Conservation (phyloP, 768 basidiomycete species). For the Pholiota molesta region DNA sequence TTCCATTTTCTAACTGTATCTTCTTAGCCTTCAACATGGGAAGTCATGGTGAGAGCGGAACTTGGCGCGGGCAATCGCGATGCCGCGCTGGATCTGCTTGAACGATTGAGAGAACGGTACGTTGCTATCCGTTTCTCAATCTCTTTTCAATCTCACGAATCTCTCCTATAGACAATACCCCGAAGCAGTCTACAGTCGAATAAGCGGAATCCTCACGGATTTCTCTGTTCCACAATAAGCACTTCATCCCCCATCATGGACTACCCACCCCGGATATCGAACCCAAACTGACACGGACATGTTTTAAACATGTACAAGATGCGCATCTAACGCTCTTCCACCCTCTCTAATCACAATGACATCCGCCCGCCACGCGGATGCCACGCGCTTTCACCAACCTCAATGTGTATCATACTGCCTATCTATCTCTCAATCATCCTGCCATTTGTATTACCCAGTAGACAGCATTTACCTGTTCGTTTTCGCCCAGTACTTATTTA, state of each 20-base stretch:
- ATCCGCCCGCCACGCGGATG: neutral
- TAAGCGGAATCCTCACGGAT: conserved; percentile 59
- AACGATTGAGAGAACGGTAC: conserved; percentile 73
- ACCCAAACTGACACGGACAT: neutral
- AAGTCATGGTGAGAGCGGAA: conserved; percentile 94
- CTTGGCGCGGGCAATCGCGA: conserved; percentile 76
- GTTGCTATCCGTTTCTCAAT: conserved; percentile 22
- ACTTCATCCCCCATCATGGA: neutral
- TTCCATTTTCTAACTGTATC: conserved; percentile 3
- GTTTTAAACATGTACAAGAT: neutral
- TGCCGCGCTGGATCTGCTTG: conserved; percentile 67
- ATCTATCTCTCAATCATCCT: neutral
- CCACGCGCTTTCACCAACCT: neutral
- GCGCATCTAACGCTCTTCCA: neutral
- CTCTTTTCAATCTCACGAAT: conserved; percentile 15
- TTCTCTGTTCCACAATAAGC: conserved; percentile 7
- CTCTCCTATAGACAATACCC: conserved; percentile 61
- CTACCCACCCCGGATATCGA: neutral
- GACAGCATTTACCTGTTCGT: conserved; percentile 3
- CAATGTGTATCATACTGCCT: conserved; percentile 1
- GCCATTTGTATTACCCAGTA: conserved; percentile 9
- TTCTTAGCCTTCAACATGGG: conserved; percentile 86
- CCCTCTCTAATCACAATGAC: neutral
- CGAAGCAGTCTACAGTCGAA: conserved; percentile 76
- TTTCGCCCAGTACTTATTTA: neutral